These are phyloP conservation scores for Coemansia sp. DNA, from an alignment of 192 early-diverging fungal species.

Conservation along the genomic window DNA sequence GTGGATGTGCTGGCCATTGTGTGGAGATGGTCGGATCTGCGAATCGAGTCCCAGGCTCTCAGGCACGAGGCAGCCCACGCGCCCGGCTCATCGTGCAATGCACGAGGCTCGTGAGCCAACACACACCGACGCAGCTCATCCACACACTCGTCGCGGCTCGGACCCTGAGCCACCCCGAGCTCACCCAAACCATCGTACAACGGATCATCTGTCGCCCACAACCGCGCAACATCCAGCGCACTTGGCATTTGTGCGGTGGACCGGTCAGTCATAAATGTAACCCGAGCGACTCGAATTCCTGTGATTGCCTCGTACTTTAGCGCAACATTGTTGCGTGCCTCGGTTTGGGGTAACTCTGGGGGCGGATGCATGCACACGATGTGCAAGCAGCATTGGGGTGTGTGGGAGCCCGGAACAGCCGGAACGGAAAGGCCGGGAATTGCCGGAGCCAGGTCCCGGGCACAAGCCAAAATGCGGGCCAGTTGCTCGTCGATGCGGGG, in stretches of 20 bases:
- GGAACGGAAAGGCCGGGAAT: constrained; percentile 20
- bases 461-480: constrained; percentile 15
- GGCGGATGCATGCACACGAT: background rate
- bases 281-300: constrained; percentile 19
- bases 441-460: constrained; percentile 2
- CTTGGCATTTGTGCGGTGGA: background rate
- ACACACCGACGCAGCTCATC: background rate
- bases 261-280: constrained; percentile 16
- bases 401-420: background rate
- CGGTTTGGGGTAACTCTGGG: too few species aligned
- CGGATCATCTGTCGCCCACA: background rate
- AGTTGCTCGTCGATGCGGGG: constrained; percentile 13
- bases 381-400: background rate
- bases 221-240: background rate
- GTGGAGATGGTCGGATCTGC: constrained; percentile 26
- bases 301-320: constrained; percentile 23
- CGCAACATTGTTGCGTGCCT: background rate
- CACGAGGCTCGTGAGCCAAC: background rate
- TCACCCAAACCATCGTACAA: background rate
- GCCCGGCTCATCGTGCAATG: constrained; percentile 13
- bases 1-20: background rate
- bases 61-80: constrained; percentile 26
- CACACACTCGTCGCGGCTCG: background rate
- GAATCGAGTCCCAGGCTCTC: constrained; percentile 43
- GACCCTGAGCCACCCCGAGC: background rate